phyloP scores from a whole-genome alignment of 768 basidiomycete species.

The Pleurotus giganteus region DNA sequence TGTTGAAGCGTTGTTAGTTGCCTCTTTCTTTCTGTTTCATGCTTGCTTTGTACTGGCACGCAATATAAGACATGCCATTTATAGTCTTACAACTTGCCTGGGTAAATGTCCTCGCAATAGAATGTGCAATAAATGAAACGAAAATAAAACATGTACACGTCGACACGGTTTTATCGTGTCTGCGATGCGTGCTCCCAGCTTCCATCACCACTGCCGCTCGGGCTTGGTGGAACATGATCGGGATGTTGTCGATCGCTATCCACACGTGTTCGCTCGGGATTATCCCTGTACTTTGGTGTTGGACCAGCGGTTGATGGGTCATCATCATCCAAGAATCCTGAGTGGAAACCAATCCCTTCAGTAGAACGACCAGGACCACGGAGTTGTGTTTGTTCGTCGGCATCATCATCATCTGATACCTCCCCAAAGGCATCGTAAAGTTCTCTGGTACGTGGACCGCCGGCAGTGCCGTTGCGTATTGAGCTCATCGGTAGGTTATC shows the following conservation, averaged over 20 bases:
- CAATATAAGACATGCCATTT: not conserved
- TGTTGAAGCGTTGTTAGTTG: not conserved
- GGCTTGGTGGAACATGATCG: conserved; percentile 26
- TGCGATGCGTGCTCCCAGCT: conserved; percentile 74
- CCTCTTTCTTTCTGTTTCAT: not conserved
- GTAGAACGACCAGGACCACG: conserved; percentile 24
- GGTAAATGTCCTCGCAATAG: not conserved
- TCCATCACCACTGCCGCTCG: conserved; percentile 54
- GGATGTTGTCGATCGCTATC: conserved; percentile 11
- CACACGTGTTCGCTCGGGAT: conserved; percentile 36
- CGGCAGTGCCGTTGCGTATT: conserved; percentile 36
- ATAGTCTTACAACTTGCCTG: not conserved
- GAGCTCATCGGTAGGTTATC: conserved; percentile 80
- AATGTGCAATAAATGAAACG: conserved; percentile 5
- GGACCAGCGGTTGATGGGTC: conserved; percentile 38
- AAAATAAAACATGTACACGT: not conserved
- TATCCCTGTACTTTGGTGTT: conserved; percentile 49
- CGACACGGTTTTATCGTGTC: conserved; percentile 12
- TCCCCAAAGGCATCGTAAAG: conserved; percentile 97
- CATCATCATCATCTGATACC: conserved; percentile 78
- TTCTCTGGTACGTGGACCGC: conserved; percentile 70
- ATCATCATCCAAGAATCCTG: conserved; percentile 83
- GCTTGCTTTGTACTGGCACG: not conserved
- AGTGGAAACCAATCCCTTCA: conserved; percentile 58
- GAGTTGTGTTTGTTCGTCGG: conserved; percentile 69